These are phyloP conservation scores for Catunica adiposa DNA, from an alignment of 2,329 filamentous ascomycete species.

Conservation along the genomic window DNA sequence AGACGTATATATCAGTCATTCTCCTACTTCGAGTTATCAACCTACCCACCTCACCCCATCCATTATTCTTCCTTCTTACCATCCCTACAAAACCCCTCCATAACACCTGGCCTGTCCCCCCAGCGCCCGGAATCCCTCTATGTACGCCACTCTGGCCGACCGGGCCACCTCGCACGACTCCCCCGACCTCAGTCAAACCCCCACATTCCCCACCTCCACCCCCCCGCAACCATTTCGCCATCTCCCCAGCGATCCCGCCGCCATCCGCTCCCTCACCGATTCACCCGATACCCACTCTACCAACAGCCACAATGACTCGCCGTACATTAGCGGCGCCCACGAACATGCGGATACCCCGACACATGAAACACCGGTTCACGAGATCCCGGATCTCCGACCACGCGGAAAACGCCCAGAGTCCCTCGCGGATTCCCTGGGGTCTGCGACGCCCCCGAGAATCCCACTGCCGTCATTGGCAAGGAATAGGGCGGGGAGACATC, in stretches of 20 bases:
- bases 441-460: background rate
- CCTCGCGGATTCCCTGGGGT: slow-evolving; percentile 6
- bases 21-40: too few relatives aligned
- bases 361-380: background rate
- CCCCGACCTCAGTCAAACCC: background rate
- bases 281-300: background rate
- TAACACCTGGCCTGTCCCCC: too few relatives aligned
- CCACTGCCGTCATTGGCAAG: background rate
- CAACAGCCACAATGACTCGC: background rate
- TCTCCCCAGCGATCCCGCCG: background rate
- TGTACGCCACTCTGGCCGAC: slow-evolving; percentile 11
- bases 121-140: background rate
- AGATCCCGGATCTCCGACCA: slow-evolving; percentile 2
- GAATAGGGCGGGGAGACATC: background rate
- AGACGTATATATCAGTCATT: too few relatives aligned
- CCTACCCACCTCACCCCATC: too few relatives aligned
- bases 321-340: background rate
- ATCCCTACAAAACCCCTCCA: too few relatives aligned
- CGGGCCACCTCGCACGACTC: slow-evolving; percentile 2
- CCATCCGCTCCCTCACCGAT: background rate
- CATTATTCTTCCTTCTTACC: too few relatives aligned
- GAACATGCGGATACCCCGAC: slow-evolving; percentile 1
- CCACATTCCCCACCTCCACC: background rate
- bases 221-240: background rate
- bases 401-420: slow-evolving; percentile 13